Evolutionary conservation across 2,329 filamentous ascomycete genomes (phyloP).

Genomic region (Emericellopsis atlantica): DNA sequence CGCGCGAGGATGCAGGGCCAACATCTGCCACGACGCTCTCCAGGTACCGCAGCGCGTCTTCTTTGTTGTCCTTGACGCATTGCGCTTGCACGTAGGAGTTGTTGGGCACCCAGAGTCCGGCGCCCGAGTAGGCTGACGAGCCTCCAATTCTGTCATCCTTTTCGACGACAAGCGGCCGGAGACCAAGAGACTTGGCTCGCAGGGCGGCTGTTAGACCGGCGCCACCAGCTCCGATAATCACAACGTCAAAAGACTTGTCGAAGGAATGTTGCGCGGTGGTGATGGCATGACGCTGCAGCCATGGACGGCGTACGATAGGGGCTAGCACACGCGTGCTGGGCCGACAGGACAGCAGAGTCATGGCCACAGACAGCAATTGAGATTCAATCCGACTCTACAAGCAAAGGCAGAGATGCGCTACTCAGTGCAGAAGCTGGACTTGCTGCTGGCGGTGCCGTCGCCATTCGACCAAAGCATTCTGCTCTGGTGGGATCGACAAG

Average conservation of each 20-base stretch:
- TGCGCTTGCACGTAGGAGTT: conserved; percentile 10
- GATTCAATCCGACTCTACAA: too few species aligned
- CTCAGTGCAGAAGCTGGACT: too few species aligned
- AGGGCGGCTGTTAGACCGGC: conserved; percentile 17
- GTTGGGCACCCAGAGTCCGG: conserved; percentile 18
- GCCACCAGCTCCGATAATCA: conserved; percentile 19
- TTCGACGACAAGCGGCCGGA: conserved; percentile 16
- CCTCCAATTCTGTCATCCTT: conserved; percentile 18
- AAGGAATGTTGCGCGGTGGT: too few species aligned
- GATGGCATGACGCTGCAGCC: too few species aligned
- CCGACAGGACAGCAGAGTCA: too few species aligned
- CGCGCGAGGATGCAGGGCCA: conserved; percentile 14
- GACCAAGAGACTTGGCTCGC: conserved; percentile 9
- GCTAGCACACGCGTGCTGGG: too few species aligned
- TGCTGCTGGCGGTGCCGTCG: too few species aligned
- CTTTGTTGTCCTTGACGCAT: conserved; percentile 10
- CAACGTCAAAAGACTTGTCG: neutral
- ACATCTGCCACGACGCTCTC: conserved; percentile 13
- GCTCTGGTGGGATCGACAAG: too few species aligned
- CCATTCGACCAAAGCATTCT: too few species aligned
- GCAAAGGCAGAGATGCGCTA: too few species aligned
- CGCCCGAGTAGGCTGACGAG: conserved; percentile 19
- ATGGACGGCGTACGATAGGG: too few species aligned
- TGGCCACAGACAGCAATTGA: too few species aligned
- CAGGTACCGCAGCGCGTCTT: conserved; percentile 13